Conservation (phyloP, 257 asterid species). For the Solanum medicagineum region DNA sequence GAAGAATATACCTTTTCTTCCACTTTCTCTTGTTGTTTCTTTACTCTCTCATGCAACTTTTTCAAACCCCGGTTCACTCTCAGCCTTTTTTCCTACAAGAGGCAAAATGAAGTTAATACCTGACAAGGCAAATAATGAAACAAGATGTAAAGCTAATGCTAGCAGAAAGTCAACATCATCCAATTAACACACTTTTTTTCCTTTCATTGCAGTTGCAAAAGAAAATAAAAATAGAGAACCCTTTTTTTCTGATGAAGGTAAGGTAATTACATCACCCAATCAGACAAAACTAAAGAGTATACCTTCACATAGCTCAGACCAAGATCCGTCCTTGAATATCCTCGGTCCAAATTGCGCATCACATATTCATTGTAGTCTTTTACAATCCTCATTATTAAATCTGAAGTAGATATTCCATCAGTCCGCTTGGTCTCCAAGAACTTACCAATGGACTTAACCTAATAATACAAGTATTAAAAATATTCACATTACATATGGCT, state of each 20-base stretch:
- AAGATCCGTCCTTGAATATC: conserved; percentile 60
- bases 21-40: conserved; percentile 59
- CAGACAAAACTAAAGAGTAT: neutral
- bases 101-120: conserved; percentile 5
- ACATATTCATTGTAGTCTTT: conserved; percentile 62
- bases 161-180: neutral
- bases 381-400: conserved; percentile 52
- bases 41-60: conserved; percentile 47
- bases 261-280: neutral
- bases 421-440: conserved; percentile 54
- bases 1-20: conserved; percentile 39
- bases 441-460: conserved; percentile 51
- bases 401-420: conserved; percentile 58
- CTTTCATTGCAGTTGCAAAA: neutral
- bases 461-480: neutral
- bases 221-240: neutral
- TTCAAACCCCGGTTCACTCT: conserved; percentile 43
- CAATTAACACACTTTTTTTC: neutral
- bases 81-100: conserved; percentile 39
- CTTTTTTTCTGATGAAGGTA: neutral
- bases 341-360: conserved; percentile 65
- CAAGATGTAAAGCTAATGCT: neutral
- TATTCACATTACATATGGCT: neutral
- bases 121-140: neutral
- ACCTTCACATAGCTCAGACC: conserved; percentile 61